These are phyloP conservation scores for Leccinum sublutescens DNA, from an alignment of 768 basidiomycete genomes.

Conservation along the genomic window DNA sequence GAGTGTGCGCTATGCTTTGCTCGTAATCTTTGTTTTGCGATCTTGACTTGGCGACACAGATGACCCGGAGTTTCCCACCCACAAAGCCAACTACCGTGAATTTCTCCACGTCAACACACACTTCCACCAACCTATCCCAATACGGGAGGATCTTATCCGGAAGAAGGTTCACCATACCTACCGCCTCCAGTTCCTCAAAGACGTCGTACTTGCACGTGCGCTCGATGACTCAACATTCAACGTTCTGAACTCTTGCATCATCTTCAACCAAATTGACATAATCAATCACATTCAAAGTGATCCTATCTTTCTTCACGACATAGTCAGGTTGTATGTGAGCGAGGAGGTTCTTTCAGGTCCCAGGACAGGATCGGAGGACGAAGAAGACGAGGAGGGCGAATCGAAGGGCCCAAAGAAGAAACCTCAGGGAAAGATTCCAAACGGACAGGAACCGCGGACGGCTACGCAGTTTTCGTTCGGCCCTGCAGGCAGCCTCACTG, in stretches of 20 bases:
- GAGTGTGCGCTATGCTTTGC: constrained; percentile 69
- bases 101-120: constrained; percentile 81
- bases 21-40: constrained; percentile 1
- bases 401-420: constrained; percentile 38
- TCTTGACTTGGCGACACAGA: constrained; percentile 47
- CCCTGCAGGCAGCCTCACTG: constrained; percentile 54
- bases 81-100: constrained; percentile 96
- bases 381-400: constrained; percentile 23
- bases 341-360: constrained; percentile 57
- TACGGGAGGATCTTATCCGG: constrained; percentile 71
- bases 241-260: constrained; percentile 94
- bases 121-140: constrained; percentile 86
- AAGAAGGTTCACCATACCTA: constrained; percentile 96
- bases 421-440: constrained; percentile 37
- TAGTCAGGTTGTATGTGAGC: constrained; percentile 74
- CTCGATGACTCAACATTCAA: constrained; percentile 97
- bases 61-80: constrained; percentile 94
- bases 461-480: constrained; percentile 48
- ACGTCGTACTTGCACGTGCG: constrained; percentile 92
- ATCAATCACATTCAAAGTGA: constrained; percentile 86
- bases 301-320: constrained; percentile 67
- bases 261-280: constrained; percentile 99
- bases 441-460: constrained; percentile 28
- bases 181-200: constrained; percentile 95
- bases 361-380: constrained; percentile 29